Evolutionary conservation across 768 basidiomycete genomes (phyloP).

Genomic region (Termitomyces sp.): DNA sequence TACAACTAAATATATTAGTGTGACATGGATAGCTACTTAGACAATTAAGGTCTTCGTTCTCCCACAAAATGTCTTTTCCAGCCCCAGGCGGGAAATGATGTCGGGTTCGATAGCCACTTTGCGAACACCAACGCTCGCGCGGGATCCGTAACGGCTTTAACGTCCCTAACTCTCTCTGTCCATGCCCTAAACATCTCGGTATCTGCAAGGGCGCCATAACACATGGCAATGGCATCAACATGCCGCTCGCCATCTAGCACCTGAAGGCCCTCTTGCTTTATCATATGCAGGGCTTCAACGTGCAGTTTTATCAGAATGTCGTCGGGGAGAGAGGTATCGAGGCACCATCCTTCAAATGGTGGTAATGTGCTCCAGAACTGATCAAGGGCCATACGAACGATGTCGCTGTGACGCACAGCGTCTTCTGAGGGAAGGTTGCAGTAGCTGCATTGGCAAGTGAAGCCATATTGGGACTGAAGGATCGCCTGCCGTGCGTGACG

Average conservation of each 20-base stretch:
- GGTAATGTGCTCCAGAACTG: constrained; percentile 21
- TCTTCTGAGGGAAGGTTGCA: constrained; percentile 16
- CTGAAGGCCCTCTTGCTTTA: constrained; percentile 29
- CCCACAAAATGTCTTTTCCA: constrained; percentile 21
- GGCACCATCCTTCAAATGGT: constrained; percentile 29
- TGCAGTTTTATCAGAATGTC: constrained; percentile 28
- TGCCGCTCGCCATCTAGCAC: constrained; percentile 23
- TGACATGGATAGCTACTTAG: neutral
- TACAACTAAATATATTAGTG: neutral
- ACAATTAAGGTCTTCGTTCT: neutral
- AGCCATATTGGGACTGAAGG: constrained; percentile 22
- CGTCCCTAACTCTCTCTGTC: constrained; percentile 23
- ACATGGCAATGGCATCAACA: constrained; percentile 33
- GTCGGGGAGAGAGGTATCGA: constrained; percentile 18
- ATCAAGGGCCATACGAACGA: constrained; percentile 20
- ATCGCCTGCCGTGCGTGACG: constrained; percentile 15
- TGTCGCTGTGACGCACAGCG: constrained; percentile 20
- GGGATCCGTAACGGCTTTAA: constrained; percentile 12
- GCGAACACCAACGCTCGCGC: constrained; percentile 23
- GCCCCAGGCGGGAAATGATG: constrained; percentile 31
- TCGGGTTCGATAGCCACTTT: constrained; percentile 28
- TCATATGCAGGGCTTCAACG: constrained; percentile 20
- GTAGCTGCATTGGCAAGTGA: constrained; percentile 25
- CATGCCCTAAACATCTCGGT: constrained; percentile 28
- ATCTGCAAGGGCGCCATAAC: constrained; percentile 34